Evolutionary conservation across 2,329 filamentous ascomycete genomes (phyloP), one percentile per base, ranked within the genome.

Genomic region (Epicoccum nigrum): DNA sequence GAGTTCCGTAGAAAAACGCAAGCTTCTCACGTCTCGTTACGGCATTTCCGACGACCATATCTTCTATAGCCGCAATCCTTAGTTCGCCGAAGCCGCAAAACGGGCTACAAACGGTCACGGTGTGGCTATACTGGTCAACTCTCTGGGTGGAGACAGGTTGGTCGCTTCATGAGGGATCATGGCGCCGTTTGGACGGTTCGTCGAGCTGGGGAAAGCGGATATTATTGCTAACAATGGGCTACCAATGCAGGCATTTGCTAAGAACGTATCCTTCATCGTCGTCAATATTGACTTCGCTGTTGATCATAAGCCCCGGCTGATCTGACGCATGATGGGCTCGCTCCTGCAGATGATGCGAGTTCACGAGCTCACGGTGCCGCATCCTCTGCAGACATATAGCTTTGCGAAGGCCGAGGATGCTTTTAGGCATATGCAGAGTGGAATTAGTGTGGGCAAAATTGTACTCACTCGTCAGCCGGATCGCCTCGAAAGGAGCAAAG

Each of bases 151-250:
- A 15, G 65, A 71, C 7, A 33, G 60, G 5, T 47, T 71, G 2
- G 40, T 58, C 15, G 72, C 71, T 1, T 77, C 73, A 0, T 82
- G 76, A 76, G 55, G 69, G 7, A 78, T 76, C 33, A 65, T 82
- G 1, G 77, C 77, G 1, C 47, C 58, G 20, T 44, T 34, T 30
- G 62, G 62, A 4, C 54, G 17, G 7, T 49, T 62, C 48, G 40
- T 65, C 12, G 62, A 65, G 50, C 45, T 65, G 20, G 62, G 62
- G 5, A 65, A 61, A 45, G 37, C 43, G 12, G 62, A 63, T 19
- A 19, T 63, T 32, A n/a, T 60, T 2, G 60, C 49, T 11, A 35
- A 44, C 11, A 53, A 47, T 17, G 43, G 8, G 2, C 37, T 51
- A 3, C 13, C 41, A 4, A 40, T 56, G 45, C 32, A 28, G 20